A percentile compares a stretch with the other conserved stretches of the same genome.
Conservation (phyloP, 2,329 filamentous ascomycete genomes). For the Xylariaceae sp. region DNA sequence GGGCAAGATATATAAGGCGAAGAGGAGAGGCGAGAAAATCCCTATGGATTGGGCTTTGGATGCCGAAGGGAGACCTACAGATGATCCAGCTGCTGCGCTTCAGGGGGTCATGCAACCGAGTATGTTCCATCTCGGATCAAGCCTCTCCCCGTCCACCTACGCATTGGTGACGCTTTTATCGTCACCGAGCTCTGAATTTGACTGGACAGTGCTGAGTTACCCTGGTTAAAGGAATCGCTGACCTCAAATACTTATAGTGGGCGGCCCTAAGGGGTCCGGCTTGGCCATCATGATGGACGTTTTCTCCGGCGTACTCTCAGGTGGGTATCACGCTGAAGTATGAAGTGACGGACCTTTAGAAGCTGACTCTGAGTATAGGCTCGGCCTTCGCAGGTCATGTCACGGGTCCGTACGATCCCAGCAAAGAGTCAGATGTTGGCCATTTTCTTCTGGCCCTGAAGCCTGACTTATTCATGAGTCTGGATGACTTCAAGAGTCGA, state of each 20-base stretch:
- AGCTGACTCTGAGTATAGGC: constrained; percentile 32
- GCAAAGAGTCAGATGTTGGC: constrained; percentile 60
- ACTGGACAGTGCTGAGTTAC: no score
- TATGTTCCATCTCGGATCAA: no score
- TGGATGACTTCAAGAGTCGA: constrained; percentile 60
- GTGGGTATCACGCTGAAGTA: constrained; percentile 5
- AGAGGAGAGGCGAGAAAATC: constrained; percentile 61
- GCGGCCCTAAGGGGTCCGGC: constrained; percentile 73
- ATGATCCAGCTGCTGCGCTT: constrained; percentile 63
- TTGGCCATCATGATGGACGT: constrained; percentile 84
- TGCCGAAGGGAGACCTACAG: constrained; percentile 57
- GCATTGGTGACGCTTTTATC: no score
- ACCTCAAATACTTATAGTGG: no score
- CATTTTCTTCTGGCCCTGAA: constrained; percentile 68
- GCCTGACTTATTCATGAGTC: constrained; percentile 64
- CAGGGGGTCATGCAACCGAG: constrained; percentile 76
- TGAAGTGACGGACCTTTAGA: no score
- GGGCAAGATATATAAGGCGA: constrained; percentile 67
- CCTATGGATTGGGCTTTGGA: constrained; percentile 69
- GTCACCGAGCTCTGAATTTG: no score
- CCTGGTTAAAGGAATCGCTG: no score
- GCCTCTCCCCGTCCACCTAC: no score
- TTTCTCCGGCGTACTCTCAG: constrained; percentile 68
- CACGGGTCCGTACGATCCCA: constrained; percentile 67
- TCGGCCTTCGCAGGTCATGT: constrained; percentile 73